phyloP scores from a whole-genome alignment of 2,329 filamentous ascomycete species.

The Diaporthe ampelina region DNA sequence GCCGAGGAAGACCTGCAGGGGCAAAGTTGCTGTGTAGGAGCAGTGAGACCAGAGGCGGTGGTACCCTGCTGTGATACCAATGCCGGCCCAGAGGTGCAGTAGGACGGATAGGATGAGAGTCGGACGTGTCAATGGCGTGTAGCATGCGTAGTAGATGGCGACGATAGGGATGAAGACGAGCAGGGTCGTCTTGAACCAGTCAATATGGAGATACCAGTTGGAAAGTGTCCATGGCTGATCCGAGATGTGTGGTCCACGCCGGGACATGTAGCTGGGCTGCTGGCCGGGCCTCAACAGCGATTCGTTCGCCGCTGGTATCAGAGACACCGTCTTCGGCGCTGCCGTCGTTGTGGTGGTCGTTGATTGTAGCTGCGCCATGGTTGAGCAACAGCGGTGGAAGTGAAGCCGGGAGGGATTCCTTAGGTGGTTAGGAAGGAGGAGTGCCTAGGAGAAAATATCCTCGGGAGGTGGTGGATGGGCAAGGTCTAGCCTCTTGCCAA shows the following conservation, averaged over 20 bases:
- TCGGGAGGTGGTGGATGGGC: not conserved
- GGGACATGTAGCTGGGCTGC: constrained; percentile 31
- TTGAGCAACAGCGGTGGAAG: not conserved
- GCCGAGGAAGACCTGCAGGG: constrained; percentile 86
- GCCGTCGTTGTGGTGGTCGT: not conserved
- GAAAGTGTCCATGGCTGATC: constrained; percentile 33
- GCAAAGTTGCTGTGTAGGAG: constrained; percentile 82
- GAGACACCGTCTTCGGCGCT: not conserved
- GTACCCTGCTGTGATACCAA: constrained; percentile 85
- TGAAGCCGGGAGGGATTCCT: not conserved
- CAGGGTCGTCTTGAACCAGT: constrained; percentile 36
- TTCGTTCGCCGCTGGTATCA: constrained; percentile 24
- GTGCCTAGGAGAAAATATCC: not conserved
- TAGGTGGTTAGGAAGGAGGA: not conserved
- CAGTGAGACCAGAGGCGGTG: constrained; percentile 90
- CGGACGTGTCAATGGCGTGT: constrained; percentile 30
- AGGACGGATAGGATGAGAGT: constrained; percentile 62
- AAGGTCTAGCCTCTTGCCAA: not conserved
- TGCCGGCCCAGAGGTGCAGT: constrained; percentile 88
- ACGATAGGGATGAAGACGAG: constrained; percentile 33
- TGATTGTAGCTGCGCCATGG: constrained; percentile 11
- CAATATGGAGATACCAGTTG: constrained; percentile 36
- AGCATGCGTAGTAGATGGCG: constrained; percentile 18
- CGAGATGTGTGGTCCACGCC: constrained; percentile 33
- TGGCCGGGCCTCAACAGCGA: not conserved